Conservation (phyloP, 2,329 filamentous ascomycete genomes). For the Beauveria varroae region DNA sequence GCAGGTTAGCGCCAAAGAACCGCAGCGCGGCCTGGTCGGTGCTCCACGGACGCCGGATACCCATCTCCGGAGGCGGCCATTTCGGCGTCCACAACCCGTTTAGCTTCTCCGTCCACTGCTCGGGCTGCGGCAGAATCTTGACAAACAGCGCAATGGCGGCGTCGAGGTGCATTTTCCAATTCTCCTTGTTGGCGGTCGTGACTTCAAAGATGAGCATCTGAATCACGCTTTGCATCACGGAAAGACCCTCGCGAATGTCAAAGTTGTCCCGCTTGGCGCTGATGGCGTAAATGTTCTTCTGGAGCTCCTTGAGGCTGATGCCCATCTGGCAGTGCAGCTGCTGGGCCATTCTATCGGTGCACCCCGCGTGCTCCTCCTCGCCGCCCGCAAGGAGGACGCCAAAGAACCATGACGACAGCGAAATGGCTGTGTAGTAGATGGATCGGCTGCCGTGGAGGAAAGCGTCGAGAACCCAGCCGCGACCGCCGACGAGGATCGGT, state of each 20-base stretch:
- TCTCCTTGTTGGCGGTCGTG: conserved; percentile 35
- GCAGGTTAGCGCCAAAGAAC: conserved; percentile 39
- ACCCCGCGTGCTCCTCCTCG: conserved; percentile 26
- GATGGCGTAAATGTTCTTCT: conserved; percentile 32
- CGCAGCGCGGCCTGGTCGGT: conserved; percentile 39
- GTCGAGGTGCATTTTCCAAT: conserved; percentile 43
- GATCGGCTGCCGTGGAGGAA: conserved; percentile 46
- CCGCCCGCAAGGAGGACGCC: conserved; percentile 33
- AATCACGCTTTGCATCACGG: conserved; percentile 42
- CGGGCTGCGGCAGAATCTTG: conserved; percentile 33
- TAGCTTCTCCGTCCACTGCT: conserved; percentile 30
- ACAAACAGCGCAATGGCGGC: conserved; percentile 42
- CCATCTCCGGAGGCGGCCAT: conserved; percentile 28
- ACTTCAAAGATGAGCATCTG: conserved; percentile 49
- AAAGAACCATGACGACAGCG: conserved; percentile 51
- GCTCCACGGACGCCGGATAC: conserved; percentile 31
- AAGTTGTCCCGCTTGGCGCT: conserved; percentile 23
- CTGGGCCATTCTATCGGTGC: conserved; percentile 27
- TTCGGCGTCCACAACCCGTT: conserved; percentile 21
- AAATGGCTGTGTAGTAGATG: conserved; percentile 49
- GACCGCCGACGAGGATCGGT: conserved; percentile 45
- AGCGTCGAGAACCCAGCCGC: conserved; percentile 52
- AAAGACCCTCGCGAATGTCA: conserved; percentile 26
- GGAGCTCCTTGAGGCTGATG: conserved; percentile 36
- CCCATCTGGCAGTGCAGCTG: conserved; percentile 38